Evolutionary conservation across 306 rosid species (phyloP), one percentile per base, ranked within the genome.

Genomic region (Prunus davidiana): DNA sequence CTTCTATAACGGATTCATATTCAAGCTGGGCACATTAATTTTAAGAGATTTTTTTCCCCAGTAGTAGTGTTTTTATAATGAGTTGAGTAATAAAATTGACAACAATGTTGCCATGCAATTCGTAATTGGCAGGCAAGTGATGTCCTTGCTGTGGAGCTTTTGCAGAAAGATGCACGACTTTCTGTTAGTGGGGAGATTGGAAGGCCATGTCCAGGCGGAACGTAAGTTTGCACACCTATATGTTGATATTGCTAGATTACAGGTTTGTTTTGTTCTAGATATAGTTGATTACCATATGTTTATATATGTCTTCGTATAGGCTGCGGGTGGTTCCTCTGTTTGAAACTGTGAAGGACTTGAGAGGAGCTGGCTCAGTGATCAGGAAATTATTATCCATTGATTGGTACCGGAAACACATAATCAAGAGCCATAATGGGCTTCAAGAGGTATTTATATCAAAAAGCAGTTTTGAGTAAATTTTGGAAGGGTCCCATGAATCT

Each of bases 291-390:
- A 54, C 79, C 65, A 30, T 24, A 65, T 50, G 24, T 32, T 52
- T 24, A 5, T 51, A 14, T 51, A 50, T 50, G 41, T 78, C 47
- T 74, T 75, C 45, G 67, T 72, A 27, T 70, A 94, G 98, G 87
- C 85, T 93, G 89, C 94, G 94, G 52, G 98, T 91, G 85, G 97
- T 90, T 81, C 98, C 98, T 74, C 86, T 93, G 78, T 93, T 93
- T 84, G 98, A 93, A 87, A 93, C 98, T 56, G 94, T 90, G 84
- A 92, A 90, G 75, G 96, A 93, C 87, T 77, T 93, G 82, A 84
- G 98, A 88, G 94, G 70, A 82, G 98, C 98, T 72, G 98, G 98
- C 63, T 79, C 91, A 10, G 93, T 84, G 76, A 93, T 93, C 75
- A 88, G 93, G 75, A 88, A 90, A 83, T 83, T 93, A 56, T 71